Percentiles rank a stretch among this genome's conserved stretches.
phyloP scores from a whole-genome alignment of 495 filamentous ascomycete genomes.

The Neurospora tetrasperma region DNA sequence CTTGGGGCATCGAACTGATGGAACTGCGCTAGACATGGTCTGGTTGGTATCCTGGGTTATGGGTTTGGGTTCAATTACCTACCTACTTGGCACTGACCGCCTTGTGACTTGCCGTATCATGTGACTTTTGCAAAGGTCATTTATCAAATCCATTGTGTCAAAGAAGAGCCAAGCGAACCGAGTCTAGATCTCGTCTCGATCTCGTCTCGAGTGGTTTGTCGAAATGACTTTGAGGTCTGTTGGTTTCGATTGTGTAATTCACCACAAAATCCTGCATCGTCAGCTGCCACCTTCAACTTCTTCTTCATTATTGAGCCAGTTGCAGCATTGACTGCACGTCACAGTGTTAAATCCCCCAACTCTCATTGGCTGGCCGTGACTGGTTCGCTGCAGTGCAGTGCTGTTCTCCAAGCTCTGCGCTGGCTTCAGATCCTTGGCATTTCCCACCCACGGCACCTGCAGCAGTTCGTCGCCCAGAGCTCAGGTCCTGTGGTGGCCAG shows the following conservation, averaged over 20 bases:
- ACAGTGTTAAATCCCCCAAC: not conserved
- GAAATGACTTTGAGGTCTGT: not conserved
- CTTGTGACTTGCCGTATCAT: not conserved
- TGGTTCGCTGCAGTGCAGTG: not conserved
- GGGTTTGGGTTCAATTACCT: not conserved
- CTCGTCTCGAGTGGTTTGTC: not conserved
- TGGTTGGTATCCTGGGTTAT: not conserved
- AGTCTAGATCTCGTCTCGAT: not conserved
- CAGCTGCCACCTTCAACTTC: not conserved
- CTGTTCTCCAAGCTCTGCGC: not conserved
- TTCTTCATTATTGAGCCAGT: not conserved
- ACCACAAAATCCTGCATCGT: not conserved
- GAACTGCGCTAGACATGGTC: not conserved
- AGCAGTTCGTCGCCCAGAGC: not conserved
- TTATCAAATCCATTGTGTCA: not conserved
- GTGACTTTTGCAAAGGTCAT: not conserved
- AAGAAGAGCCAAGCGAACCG: not conserved
- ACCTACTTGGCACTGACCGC: not conserved
- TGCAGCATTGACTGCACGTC: not conserved
- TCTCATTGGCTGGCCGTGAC: not conserved
- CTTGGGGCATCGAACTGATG: too few species aligned
- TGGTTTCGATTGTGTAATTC: not conserved
- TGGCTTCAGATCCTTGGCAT: not conserved
- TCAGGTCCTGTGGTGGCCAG: not conserved
- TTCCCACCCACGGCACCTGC: not conserved